These are phyloP conservation scores for Hypoxylon crocopeplum DNA, from an alignment of 495 filamentous ascomycete genomes.

Conservation along the genomic window DNA sequence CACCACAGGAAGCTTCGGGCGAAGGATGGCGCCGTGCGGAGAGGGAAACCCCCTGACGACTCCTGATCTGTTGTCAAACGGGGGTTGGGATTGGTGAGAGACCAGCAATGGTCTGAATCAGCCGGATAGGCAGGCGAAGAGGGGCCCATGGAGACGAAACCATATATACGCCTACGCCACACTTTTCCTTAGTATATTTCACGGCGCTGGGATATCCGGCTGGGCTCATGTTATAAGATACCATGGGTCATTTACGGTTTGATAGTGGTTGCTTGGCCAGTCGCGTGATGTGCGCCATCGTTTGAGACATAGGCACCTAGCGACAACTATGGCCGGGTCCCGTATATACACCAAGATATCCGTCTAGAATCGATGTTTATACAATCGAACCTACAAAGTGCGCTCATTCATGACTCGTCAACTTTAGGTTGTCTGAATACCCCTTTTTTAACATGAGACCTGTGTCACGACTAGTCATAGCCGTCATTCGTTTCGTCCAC, in stretches of 20 bases:
- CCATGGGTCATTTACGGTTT: conserved; percentile 25
- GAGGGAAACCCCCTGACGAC: neutral
- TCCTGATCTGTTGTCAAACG: neutral
- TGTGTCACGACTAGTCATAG: neutral
- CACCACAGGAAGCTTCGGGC: neutral
- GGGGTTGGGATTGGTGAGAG: too few relatives aligned
- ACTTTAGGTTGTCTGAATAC: too few relatives aligned
- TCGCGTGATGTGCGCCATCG: neutral
- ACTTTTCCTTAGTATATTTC: conserved; percentile 26
- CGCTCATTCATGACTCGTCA: too few relatives aligned
- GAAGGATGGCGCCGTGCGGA: neutral
- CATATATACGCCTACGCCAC: conserved; percentile 6
- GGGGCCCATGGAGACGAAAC: conserved; percentile 3
- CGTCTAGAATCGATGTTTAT: conserved; percentile 8
- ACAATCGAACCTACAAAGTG: too few relatives aligned
- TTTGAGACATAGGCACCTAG: conserved; percentile 1
- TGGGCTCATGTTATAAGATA: conserved; percentile 30
- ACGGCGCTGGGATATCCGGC: conserved; percentile 23
- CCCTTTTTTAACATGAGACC: too few relatives aligned
- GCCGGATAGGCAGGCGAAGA: neutral
- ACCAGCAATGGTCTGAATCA: neutral
- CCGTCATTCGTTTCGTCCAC: neutral
- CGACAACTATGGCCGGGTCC: neutral
- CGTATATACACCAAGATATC: conserved; percentile 5
- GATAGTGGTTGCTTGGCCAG: conserved; percentile 9